Evolutionary conservation across 2,329 filamentous ascomycete genomes (phyloP), one percentile per base, ranked within the genome.

Genomic region (Rutstroemia sp.): DNA sequence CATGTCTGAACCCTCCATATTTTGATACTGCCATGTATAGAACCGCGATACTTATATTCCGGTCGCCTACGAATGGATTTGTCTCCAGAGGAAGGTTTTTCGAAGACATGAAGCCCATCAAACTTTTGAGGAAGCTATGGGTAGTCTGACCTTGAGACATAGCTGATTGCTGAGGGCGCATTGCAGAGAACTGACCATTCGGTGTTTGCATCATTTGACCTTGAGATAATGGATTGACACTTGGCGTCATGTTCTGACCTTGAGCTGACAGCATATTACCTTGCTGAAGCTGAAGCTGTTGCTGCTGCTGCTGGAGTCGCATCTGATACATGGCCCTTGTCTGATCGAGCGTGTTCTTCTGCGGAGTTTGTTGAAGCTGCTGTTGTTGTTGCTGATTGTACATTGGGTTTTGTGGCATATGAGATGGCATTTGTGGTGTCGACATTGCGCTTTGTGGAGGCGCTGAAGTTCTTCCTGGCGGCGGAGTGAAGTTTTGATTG

Each of bases 271-370:
- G 62, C 42, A 66, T 16, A 52, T 58, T 63, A 64, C 80, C 75
- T 61, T 86, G 82, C 59, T 88, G 83, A 42, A 87, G 46, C 14
- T 49, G 79, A 65, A 92, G 88, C 56, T 87, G 83, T 65, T 95
- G 88, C 45, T 87, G 41, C 7, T 47, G 79, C 65, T 92, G 88
- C 56, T 87, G 83, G 65, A 94, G 88, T 75, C 89, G 87, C 82
- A 95, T 88, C 64, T 95, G 89, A 66, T 95, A 92, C 49, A 86
- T 73, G 56, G 83, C 80, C 65, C 90, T 87, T 61, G 90, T 84
- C 66, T 89, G 86, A 42, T 89, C 86, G 60, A 88, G 79, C 64
- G 39, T 9, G 6, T 81, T 76, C 34, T 49, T 57, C 19, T 55
- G 61, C 55, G 78, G 79, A 51, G 72, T 75, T 56, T 73, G 72